A percentile compares a stretch with the other conserved stretches of the same genome.
These are phyloP conservation scores for Flaveria floridana DNA, from an alignment of 140 eudicot genomes.

Conservation along the genomic window DNA sequence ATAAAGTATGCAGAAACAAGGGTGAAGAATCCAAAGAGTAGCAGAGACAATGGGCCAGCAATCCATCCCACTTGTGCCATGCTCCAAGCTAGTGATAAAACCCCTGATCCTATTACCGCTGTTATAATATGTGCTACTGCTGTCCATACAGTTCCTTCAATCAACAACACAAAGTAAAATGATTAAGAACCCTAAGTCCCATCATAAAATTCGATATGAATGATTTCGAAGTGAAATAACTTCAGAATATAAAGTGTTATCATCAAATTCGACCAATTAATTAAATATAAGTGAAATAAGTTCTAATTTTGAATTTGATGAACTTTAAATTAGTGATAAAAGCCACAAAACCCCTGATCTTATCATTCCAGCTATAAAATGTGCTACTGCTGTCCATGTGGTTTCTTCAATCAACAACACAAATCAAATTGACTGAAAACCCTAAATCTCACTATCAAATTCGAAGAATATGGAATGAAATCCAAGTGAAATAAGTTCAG, in stretches of 20 bases:
- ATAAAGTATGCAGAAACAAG: conserved; percentile 54
- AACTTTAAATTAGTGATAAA: background rate
- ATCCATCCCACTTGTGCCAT: conserved; percentile 86
- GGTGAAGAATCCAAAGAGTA: conserved; percentile 48
- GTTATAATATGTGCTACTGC: conserved; percentile 79
- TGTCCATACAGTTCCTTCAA: conserved; percentile 68
- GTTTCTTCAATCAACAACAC: conserved; percentile 38
- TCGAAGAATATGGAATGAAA: background rate
- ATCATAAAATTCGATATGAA: background rate
- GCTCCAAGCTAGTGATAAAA: conserved; percentile 85
- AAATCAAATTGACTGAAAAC: conserved; percentile 3
- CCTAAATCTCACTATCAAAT: conserved; percentile 8
- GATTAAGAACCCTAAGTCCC: background rate
- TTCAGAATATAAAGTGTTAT: background rate
- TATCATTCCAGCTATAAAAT: conserved; percentile 62
- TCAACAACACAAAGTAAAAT: conserved; percentile 6
- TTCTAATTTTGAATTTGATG: no score
- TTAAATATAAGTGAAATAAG: background rate
- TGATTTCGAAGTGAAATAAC: background rate
- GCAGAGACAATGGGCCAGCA: conserved; percentile 60
- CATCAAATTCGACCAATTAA: background rate
- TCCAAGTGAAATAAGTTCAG: no score
- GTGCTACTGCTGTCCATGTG: conserved; percentile 69
- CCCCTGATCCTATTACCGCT: conserved; percentile 83
- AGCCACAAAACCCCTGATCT: conserved; percentile 42